Evolutionary conservation across 768 basidiomycete genomes (phyloP).

Genomic region (Paxillus involutus): DNA sequence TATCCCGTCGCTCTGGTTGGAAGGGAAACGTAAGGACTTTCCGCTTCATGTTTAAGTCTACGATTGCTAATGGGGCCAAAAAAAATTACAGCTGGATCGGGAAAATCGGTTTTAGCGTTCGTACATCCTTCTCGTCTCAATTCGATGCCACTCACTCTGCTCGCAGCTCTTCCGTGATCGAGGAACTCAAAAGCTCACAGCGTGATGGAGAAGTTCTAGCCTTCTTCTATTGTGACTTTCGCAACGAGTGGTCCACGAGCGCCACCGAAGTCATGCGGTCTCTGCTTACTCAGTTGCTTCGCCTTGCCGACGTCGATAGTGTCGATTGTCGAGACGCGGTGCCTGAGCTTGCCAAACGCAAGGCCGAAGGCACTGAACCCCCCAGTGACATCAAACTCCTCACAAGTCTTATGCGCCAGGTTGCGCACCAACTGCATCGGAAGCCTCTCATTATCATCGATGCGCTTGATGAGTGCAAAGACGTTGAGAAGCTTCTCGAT

Average conservation of each 20-base stretch:
- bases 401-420: not conserved
- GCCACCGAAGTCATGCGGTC: not conserved
- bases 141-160: not conserved
- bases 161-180: not conserved
- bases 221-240: slow-evolving; percentile 2
- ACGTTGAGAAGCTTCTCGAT: slow-evolving; percentile 1
- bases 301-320: not conserved
- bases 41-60: no score
- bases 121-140: not conserved
- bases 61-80: not conserved
- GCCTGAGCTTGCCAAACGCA: not conserved
- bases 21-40: not conserved
- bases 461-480: slow-evolving; percentile 17
- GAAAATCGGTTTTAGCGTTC: not conserved
- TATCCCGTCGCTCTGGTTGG: not conserved
- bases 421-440: not conserved
- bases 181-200: not conserved
- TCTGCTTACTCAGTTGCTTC: not conserved
- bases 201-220: not conserved
- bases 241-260: not conserved
- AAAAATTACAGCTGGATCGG: not conserved
- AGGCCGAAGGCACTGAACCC: not conserved
- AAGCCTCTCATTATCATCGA: slow-evolving; percentile 10
- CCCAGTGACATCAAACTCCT: not conserved
- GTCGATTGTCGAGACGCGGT: no score